Evolutionary conservation across 1,284 basidiomycete species (phyloP).

Genomic region (Sanghuangporus baumii): DNA sequence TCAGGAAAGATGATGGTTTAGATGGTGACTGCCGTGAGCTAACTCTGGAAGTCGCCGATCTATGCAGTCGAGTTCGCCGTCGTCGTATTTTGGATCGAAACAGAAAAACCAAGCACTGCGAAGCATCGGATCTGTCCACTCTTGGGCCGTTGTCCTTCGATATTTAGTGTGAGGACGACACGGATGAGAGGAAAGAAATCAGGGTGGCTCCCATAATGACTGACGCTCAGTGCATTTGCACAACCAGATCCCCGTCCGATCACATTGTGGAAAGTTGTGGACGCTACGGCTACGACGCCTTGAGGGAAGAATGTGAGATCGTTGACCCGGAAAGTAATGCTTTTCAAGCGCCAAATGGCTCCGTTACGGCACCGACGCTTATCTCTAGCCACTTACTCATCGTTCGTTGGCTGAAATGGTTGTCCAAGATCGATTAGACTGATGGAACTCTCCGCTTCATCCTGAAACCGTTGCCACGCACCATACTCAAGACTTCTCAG

Average conservation of each 20-base stretch:
- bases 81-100: neutral
- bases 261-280: neutral
- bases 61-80: neutral
- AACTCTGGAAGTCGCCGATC: neutral
- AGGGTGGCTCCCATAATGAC: neutral
- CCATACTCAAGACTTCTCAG: neutral
- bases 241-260: conserved; percentile 1
- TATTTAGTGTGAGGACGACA: neutral
- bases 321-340: neutral
- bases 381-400: neutral
- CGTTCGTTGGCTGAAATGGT: neutral
- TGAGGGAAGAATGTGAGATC: neutral
- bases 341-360: neutral
- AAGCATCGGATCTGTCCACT: neutral
- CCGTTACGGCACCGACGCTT: neutral
- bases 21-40: neutral
- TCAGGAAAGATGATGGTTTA: neutral
- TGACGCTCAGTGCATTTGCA: neutral
- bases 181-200: neutral
- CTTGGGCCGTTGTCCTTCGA: neutral
- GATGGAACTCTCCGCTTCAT: neutral
- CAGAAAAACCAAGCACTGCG: neutral
- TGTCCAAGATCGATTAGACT: neutral
- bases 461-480: conserved; percentile 1
- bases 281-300: neutral